Base-by-base conservation (phyloP, 1,284 basidiomycete species). In the Cryptococcus sp. region DNA sequence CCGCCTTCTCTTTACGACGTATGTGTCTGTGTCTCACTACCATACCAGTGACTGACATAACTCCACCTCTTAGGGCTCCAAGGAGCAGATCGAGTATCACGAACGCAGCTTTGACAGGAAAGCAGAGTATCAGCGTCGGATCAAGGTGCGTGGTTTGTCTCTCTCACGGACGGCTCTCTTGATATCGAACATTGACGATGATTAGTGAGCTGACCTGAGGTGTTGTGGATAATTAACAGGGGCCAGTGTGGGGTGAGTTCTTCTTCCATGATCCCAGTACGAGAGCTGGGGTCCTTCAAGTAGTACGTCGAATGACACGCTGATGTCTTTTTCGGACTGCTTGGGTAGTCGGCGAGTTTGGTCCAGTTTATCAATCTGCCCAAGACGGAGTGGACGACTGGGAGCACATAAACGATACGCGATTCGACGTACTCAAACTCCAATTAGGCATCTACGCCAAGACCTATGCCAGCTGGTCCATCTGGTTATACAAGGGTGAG, bases 381-480 rank as follows among this genome's bases (percentile, higher is more conserved):
- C 46, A 63, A 11, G 66, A 69, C 48, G 78, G 76, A 16, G 58
- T 70, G 1, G 52, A 66, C 15, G 66, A 78, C 50, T 80, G 73
- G 74, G 84, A 89, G 26, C 73, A 75, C 56, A 88, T 87, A 74
- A 91, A 91, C 73, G 81, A 84, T 62, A 68, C 72, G n/a, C 80
- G 89, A 41, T 87, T 86, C 67, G 79, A 74, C 39, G 87, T 89
- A 6, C 81, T 90, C 50, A 82, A 84, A 56, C 86, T 88, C 67
- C 89, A 91, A 75, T 79, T 91, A n/a, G 79, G 80, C 19, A 84
- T 89, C 44, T 90, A 91, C 74, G 83, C 85, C 64, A 77, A 85
- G 75, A 85, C 43, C 3, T 57, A 69, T 23, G 64, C 73, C n/a
- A 86, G 84, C 66, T 91, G 89, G 89, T 86, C 87, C 0, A 91